Evolutionary conservation across 805 yeast genomes (phyloP), one percentile per base, ranked within the genome.

Genomic region (Peterozyma toletana): DNA sequence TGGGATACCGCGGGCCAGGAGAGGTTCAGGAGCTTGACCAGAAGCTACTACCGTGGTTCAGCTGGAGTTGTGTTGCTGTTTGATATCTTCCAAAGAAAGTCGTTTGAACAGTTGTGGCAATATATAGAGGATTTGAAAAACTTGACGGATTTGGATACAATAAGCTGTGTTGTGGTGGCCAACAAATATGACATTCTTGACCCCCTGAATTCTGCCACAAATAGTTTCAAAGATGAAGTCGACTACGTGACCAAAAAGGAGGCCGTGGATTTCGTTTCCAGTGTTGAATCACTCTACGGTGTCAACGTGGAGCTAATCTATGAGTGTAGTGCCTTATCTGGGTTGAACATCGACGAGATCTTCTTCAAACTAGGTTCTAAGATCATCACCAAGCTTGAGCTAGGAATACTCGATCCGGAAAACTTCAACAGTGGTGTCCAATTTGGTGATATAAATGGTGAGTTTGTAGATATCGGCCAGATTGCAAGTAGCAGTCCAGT

Each of bases 321-420:
- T 60, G 63, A 31, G 47, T 73, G 27, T 53, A 58, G 41, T 29
- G 75, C 78, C 2, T 46, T 58, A 29, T 53, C 64, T 1, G 74
- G 75, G 5, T 54, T 54, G n/a, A 66, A 69, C 39, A 61, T 74
- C 3, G 59, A 58, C n/a, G 62, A 62, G 11, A 64, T 69, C 1
- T 75, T 75, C 43, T 54, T 59, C 13, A 53, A 58, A 14, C 39
- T 75, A 15, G 61, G 73, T 1, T 58, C 58, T 29, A 63, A 64
- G 50, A 67, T 75, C 2, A 50, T 72, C 29, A 62, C 75, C 1
- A 71, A 71, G 52, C 60, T 75, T 13, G 78, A 75, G 48, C 54
- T 67, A 29, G 80, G 78, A 11, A 15, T 43, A 7, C 35, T 43
- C 7, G 46, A 43, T 43, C 16, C 39, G 2, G 14, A 36, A 39